Evolutionary conservation across 1,284 basidiomycete genomes (phyloP).

Genomic region (Puccinia coronata): DNA sequence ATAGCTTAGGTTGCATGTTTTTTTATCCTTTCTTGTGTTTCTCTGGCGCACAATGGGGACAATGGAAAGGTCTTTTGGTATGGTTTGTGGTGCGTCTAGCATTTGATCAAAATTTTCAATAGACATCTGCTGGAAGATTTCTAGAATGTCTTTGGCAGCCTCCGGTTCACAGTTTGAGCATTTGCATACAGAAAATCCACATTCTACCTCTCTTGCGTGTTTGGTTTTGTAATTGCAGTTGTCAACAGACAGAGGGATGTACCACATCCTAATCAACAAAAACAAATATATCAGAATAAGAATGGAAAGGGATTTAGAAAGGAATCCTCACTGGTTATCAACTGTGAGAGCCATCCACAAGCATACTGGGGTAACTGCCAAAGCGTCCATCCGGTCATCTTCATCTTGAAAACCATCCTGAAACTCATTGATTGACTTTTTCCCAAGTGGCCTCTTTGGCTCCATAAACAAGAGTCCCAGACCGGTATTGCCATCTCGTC

Average conservation of each 20-base stretch:
- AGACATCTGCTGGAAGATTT: too few species aligned
- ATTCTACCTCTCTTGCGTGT: background rate
- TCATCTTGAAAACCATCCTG: background rate
- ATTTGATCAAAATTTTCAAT: too few species aligned
- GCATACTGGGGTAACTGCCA: background rate
- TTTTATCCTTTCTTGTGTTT: too few species aligned
- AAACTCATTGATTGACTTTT: background rate
- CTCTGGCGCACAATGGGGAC: too few species aligned
- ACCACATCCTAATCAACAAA: background rate
- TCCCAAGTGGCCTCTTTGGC: background rate
- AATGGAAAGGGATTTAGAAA: background rate
- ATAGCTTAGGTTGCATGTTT: background rate
- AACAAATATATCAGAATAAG: background rate
- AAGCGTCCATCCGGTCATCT: background rate
- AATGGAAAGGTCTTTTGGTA: too few species aligned
- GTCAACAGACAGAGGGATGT: background rate
- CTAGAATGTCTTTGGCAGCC: too few species aligned
- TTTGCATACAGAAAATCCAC: background rate
- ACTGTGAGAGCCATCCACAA: background rate
- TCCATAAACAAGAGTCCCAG: background rate
- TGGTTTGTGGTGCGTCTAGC: too few species aligned
- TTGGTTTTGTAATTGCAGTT: background rate
- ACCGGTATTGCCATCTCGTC: background rate
- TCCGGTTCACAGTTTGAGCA: background rate
- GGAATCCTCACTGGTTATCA: background rate